These are phyloP conservation scores for Thielaviopsis ethacetica DNA, from an alignment of 2,329 filamentous ascomycete genomes.

Conservation along the genomic window DNA sequence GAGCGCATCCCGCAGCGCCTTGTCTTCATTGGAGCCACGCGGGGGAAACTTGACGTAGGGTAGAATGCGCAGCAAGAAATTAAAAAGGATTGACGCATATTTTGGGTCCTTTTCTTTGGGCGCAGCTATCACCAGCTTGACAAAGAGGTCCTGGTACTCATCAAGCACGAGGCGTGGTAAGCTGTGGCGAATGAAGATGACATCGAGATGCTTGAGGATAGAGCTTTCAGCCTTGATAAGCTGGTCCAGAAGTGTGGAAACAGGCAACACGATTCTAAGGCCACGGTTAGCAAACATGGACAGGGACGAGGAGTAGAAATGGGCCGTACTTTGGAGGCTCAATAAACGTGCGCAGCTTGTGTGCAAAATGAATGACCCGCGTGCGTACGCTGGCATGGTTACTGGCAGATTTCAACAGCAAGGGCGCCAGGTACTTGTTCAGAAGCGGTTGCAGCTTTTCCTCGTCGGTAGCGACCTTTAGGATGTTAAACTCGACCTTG, in stretches of 20 bases:
- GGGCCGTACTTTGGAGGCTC: slow-evolving; percentile 30
- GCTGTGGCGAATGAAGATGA: slow-evolving; percentile 80
- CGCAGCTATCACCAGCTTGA: slow-evolving; percentile 52
- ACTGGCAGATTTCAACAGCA: slow-evolving; percentile 76
- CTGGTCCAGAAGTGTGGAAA: slow-evolving; percentile 69
- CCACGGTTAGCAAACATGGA: background rate
- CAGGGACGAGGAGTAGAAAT: background rate
- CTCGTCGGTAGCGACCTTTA: slow-evolving; percentile 66
- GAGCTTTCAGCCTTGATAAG: slow-evolving; percentile 63
- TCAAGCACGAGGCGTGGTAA: slow-evolving; percentile 30
- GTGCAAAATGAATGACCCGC: slow-evolving; percentile 42
- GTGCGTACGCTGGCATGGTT: slow-evolving; percentile 64
- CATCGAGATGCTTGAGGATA: slow-evolving; percentile 73
- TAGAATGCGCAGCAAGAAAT: slow-evolving; percentile 63
- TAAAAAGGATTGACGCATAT: slow-evolving; percentile 43
- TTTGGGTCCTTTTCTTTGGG: slow-evolving; percentile 35
- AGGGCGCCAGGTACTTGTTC: slow-evolving; percentile 60
- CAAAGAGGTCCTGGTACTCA: slow-evolving; percentile 58
- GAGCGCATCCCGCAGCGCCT: slow-evolving; percentile 45
- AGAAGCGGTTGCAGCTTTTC: slow-evolving; percentile 65
- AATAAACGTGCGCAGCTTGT: slow-evolving; percentile 37
- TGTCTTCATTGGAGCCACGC: slow-evolving; percentile 65
- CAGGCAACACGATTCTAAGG: slow-evolving; percentile 56
- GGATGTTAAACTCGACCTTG: slow-evolving; percentile 70
- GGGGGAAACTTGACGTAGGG: slow-evolving; percentile 55